Evolutionary conservation across 2,329 filamentous ascomycete genomes (phyloP).

Genomic region (Balansia obtecta): DNA sequence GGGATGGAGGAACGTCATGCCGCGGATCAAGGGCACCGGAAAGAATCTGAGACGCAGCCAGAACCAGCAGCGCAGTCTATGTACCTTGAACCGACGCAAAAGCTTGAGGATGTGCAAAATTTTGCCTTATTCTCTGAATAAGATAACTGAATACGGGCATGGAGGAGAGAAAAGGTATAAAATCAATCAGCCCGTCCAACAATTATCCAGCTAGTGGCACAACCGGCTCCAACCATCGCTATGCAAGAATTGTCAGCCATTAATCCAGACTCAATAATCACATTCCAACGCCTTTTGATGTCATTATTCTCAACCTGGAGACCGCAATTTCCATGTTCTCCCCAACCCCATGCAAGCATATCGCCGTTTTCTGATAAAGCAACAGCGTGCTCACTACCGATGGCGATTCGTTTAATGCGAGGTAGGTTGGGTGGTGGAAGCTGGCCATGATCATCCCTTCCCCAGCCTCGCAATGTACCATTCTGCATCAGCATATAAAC

Average conservation of each 20-base stretch:
- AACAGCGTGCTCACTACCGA: constrained; percentile 84
- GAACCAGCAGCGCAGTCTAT: constrained; percentile 15
- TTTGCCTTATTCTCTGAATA: constrained; percentile 30
- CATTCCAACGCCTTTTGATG: constrained; percentile 57
- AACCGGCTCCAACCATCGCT: constrained; percentile 63
- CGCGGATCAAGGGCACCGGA: constrained; percentile 10
- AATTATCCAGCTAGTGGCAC: constrained; percentile 76
- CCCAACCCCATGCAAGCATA: constrained; percentile 88
- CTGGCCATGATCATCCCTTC: constrained; percentile 76
- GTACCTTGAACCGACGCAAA: constrained; percentile 58
- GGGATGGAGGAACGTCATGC: constrained; percentile 20
- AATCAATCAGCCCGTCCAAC: constrained; percentile 17
- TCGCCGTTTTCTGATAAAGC: constrained; percentile 52
- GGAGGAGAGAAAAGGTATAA: neutral
- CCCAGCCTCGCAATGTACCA: constrained; percentile 59
- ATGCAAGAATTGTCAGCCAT: constrained; percentile 40
- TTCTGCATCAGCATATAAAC: constrained; percentile 56
- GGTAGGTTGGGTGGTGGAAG: constrained; percentile 53
- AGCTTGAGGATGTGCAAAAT: constrained; percentile 51
- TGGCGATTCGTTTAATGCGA: constrained; percentile 49
- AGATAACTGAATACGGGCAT: neutral
- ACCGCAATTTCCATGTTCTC: constrained; percentile 94
- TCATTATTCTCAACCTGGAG: constrained; percentile 49
- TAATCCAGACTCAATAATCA: constrained; percentile 46
- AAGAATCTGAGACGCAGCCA: constrained; percentile 9